These are phyloP conservation scores for Pythium coloratum DNA, from an alignment of 352 stramenopile genomes.

Conservation along the genomic window DNA sequence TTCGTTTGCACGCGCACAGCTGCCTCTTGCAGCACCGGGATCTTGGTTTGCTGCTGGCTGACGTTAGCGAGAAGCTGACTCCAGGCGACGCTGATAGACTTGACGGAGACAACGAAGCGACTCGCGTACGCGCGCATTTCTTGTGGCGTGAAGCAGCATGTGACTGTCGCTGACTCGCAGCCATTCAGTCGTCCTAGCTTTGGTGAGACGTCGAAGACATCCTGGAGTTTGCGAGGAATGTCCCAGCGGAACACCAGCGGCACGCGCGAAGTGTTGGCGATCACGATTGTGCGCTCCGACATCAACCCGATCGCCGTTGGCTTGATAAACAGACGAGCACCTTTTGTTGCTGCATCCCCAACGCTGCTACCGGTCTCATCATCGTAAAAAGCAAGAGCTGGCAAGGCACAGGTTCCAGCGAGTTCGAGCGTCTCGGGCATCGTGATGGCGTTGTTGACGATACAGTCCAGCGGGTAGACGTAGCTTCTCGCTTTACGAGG, in stretches of 20 bases:
- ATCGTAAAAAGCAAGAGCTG: slow-evolving; percentile 48
- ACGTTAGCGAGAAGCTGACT: slow-evolving; percentile 24
- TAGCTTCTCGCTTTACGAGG: slow-evolving; percentile 53
- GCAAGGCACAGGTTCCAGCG: slow-evolving; percentile 52
- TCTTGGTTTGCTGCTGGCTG: slow-evolving; percentile 1
- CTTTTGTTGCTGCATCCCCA: slow-evolving; percentile 17
- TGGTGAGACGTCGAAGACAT: slow-evolving; percentile 66
- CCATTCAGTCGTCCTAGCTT: slow-evolving; percentile 80
- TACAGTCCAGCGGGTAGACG: slow-evolving; percentile 54
- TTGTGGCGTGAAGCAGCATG: slow-evolving; percentile 78
- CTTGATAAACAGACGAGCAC: slow-evolving; percentile 75
- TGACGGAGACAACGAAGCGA: slow-evolving; percentile 63
- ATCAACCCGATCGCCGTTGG: slow-evolving; percentile 79
- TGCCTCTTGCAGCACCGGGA: slow-evolving; percentile 64
- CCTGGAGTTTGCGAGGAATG: slow-evolving; percentile 54
- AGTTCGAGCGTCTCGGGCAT: slow-evolving; percentile 62
- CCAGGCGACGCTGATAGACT: slow-evolving; percentile 66
- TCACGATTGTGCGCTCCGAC: slow-evolving; percentile 47
- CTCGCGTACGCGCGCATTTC: slow-evolving; percentile 72
- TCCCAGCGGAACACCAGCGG: slow-evolving; percentile 86
- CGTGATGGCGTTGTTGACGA: slow-evolving; percentile 66
- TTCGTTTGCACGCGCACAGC: slow-evolving; percentile 67
- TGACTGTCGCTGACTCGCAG: slow-evolving; percentile 64
- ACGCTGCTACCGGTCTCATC: slow-evolving; percentile 14
- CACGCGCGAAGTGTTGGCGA: slow-evolving; percentile 83